These are phyloP conservation scores for Aspergillus spinulosporus DNA, from an alignment of 2,329 filamentous ascomycete genomes.

Conservation along the genomic window DNA sequence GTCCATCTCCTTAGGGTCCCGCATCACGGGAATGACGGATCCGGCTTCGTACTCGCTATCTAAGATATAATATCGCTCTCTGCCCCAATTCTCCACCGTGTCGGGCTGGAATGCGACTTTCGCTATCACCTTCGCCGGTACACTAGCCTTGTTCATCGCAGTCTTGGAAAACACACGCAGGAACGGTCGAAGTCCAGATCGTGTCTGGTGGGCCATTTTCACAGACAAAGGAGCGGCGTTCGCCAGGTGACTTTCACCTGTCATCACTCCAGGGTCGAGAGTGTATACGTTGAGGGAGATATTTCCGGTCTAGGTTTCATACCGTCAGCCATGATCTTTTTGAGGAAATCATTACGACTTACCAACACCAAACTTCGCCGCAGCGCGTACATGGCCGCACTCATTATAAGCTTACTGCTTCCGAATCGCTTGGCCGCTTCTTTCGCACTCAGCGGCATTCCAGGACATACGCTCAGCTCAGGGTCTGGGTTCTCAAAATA, in stretches of 20 bases:
- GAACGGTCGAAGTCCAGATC: conserved; percentile 35
- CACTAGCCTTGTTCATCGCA: conserved; percentile 36
- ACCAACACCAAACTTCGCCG: conserved; percentile 38
- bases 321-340: conserved; percentile 13
- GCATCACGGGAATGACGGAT: conserved; percentile 35
- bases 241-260: conserved; percentile 29
- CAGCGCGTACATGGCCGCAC: conserved; percentile 39
- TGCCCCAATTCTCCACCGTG: conserved; percentile 31
- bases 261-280: conserved; percentile 36
- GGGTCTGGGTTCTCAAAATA: conserved; percentile 33
- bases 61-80: conserved; percentile 38
- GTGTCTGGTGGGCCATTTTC: conserved; percentile 34
- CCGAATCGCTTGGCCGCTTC: conserved; percentile 35
- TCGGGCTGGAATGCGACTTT: conserved; percentile 37
- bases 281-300: conserved; percentile 41
- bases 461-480: conserved; percentile 21
- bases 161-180: conserved; percentile 38
- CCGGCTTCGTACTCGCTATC: conserved; percentile 38
- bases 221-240: conserved; percentile 31
- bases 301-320: conserved; percentile 28
- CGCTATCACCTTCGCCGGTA: conserved; percentile 38
- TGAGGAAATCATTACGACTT: conserved; percentile 19
- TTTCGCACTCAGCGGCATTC: conserved; percentile 30
- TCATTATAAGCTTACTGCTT: conserved; percentile 39
- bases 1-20: conserved; percentile 31